Conservation (phyloP, 495 filamentous ascomycete genomes). For the Trichocladium antarcticum region DNA sequence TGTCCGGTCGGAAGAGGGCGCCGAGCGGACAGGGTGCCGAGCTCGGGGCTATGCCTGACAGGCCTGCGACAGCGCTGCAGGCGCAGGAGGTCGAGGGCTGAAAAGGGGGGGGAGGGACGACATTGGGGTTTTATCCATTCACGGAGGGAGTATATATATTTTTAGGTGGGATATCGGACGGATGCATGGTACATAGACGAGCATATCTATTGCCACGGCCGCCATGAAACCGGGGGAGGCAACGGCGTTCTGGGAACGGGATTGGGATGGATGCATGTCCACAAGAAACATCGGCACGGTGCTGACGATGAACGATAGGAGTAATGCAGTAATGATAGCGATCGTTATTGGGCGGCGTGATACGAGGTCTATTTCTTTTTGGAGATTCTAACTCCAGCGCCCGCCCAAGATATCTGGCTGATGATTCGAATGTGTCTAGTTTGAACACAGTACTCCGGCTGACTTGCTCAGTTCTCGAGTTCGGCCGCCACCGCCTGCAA, state of each 20-base stretch:
- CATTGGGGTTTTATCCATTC: not conserved
- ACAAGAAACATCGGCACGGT: not conserved
- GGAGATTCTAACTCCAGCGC: too few relatives aligned
- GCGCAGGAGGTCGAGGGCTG: slow-evolving; percentile 30
- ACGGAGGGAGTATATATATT: too few relatives aligned
- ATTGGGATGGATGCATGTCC: not conserved
- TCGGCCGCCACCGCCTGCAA: slow-evolving; percentile 47
- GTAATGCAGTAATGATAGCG: not conserved
- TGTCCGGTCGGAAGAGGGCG: slow-evolving; percentile 46
- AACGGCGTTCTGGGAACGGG: not conserved
- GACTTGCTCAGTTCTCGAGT: not conserved
- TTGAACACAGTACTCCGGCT: too few relatives aligned
- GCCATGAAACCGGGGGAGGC: too few relatives aligned
- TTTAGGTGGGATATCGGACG: too few relatives aligned
- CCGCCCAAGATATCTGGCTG: too few relatives aligned
- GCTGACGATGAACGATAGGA: not conserved
- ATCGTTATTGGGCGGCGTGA: too few relatives aligned
- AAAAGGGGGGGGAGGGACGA: not conserved
- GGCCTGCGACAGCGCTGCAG: slow-evolving; percentile 21
- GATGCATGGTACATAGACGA: too few relatives aligned
- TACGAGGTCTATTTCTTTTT: too few relatives aligned
- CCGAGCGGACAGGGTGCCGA: slow-evolving; percentile 66
- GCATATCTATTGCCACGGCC: too few relatives aligned
- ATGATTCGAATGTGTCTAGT: too few relatives aligned
- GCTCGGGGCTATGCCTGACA: slow-evolving; percentile 41